Evolutionary conservation across 176 grass and related monocot species (phyloP), one percentile per base, ranked within the genome.

Genomic region (Ananas comosus): DNA sequence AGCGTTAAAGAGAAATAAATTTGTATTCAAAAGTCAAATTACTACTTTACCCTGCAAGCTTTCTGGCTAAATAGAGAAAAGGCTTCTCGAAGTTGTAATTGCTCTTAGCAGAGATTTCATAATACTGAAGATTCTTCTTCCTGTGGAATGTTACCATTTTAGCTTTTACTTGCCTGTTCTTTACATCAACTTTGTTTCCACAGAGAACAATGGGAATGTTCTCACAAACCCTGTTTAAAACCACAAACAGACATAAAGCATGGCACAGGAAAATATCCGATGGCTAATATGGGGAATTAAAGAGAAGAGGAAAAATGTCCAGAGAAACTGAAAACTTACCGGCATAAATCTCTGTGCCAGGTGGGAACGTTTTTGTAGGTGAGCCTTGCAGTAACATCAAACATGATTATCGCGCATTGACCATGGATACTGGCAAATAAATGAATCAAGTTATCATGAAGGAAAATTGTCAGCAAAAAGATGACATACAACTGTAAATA

Each of bases 51-150:
- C 70, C 70, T 49, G 70, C 25, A 48, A 72, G 53, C 53, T 72
- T 72, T 59, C 70, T 72, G 16, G 70, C 70, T 52, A 72, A 52
- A 48, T 72, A 61, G 13, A 72, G 70, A 58, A 72, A 72, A 12
- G 70, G 70, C 70, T 72, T 72, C 70, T 72, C 70, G 61, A 72
- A 72, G 53, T 72, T 72, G 70, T 72, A 72, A 18, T 72, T 72
- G 53, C 70, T 72, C 70, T 72, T 72, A 16, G 70, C 70, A 19
- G 70, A 72, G 14, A 72, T 72, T 27, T 72, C 70, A 21, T 72
- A 72, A 16, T 72, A 72, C 27, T 72, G 70, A 14, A 72, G 53
- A 58, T 72, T 72, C 52, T 72, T 72, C 53, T 72, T 72, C 70
- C 70, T 72, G 53, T 72, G 70, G 16, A 72, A 72, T 58, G 70